phyloP scores from a whole-genome alignment of 1,284 basidiomycete species.

The Takashimella koratensis region DNA sequence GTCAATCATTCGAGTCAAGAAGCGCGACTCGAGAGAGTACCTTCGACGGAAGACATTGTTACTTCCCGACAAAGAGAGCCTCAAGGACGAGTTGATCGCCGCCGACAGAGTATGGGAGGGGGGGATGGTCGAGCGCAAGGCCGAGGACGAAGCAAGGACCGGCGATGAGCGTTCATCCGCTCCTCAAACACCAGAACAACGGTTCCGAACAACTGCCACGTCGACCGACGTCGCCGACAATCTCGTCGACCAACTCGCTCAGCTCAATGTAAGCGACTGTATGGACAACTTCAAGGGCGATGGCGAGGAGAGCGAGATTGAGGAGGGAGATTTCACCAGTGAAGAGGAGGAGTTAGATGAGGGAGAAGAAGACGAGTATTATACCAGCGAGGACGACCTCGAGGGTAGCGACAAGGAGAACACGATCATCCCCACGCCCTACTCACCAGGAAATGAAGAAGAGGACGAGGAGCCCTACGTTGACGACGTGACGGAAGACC shows the following conservation, averaged over 20 bases:
- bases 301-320: too few species aligned
- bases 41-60: conserved; percentile 32
- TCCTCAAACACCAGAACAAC: background rate
- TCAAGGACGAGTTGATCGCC: conserved; percentile 1
- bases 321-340: background rate
- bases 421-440: conserved; percentile 12
- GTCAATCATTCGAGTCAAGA: conserved; percentile 16
- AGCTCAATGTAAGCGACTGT: background rate
- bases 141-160: background rate
- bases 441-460: conserved; percentile 3
- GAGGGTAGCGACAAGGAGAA: conserved; percentile 44
- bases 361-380: conserved; percentile 12
- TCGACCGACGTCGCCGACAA: background rate
- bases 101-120: conserved; percentile 18
- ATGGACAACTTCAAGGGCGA: background rate
- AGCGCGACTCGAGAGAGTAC: conserved; percentile 35
- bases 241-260: background rate
- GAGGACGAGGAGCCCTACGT: conserved; percentile 1
- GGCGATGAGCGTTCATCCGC: background rate
- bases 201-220: background rate
- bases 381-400: conserved; percentile 2
- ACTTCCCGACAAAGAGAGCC: conserved; percentile 8
- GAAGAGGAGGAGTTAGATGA: background rate
- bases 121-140: conserved; percentile 12
- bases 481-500: conserved; percentile 4